Evolutionary conservation across 2,329 filamentous ascomycete genomes (phyloP), one percentile per base, ranked within the genome.

Genomic region (Amesomyces nigricolor): DNA sequence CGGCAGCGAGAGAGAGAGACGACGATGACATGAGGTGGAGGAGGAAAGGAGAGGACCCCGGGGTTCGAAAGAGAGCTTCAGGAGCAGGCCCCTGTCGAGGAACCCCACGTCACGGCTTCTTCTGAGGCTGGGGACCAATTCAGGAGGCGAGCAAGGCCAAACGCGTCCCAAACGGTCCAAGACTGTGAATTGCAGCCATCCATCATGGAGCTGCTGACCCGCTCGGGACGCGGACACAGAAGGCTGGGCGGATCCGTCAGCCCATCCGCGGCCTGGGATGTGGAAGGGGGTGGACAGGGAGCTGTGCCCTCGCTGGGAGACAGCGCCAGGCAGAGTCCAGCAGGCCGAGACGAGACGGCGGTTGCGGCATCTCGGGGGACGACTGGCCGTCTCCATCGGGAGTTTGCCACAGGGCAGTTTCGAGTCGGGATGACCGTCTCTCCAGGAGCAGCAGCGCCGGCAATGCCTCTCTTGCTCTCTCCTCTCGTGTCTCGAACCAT

Each of bases 1-100:
- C 54, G 38, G 46, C 43, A 58, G 55, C 57, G 54, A 53, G 58
- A 54, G 58, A 58, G 58, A 57, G 10, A 22, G 52, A 58, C 56
- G 60, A 58, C 56, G 60, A 58, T 53, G 59, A 49, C 50, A 57
- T 57, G 55, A 58, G 53, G 47, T 57, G 59, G 57, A 53, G 53
- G 50, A 56, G 52, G 54, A 62, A 60, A 60, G 57, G 59, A 61
- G 37, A 53, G 40, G 11, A 53, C 42, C 49, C 22, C 45, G 43
- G 32, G 48, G 48, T 42, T 39, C 47, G 54, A 56, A 50, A 57
- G 55, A 49, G 49, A 37, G 46, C 40, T 51, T 53, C 13, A 40
- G 26, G n/a, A 52, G 5, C 7, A 40, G 19, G 47, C 53, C 53
- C 47, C 49, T 42, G 39, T 40, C 53, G 14, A 22, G 16, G 11